Evolutionary conservation across 2,329 filamentous ascomycete species (phyloP).

Genomic region (Pseudogymnoascus sp.): DNA sequence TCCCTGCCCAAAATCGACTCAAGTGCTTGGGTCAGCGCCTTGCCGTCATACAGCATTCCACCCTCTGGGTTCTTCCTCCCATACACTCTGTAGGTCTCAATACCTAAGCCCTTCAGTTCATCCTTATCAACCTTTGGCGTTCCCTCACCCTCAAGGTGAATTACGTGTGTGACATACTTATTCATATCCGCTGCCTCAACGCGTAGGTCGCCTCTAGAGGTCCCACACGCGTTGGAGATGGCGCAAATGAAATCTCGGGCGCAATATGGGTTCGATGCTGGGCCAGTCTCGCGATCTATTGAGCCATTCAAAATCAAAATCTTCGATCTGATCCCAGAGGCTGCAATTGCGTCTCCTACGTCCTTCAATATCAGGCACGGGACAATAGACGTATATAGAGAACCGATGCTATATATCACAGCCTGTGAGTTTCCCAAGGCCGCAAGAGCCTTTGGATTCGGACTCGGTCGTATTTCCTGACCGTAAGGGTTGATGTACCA

Average conservation of each 20-base stretch:
- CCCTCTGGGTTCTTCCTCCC: conserved; percentile 49
- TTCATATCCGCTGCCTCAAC: conserved; percentile 25
- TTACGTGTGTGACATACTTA: conserved; percentile 70
- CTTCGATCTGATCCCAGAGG: conserved; percentile 42
- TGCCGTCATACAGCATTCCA: conserved; percentile 64
- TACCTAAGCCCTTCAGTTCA: conserved; percentile 55
- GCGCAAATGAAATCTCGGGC: conserved; percentile 76
- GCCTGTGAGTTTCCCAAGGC: conserved; percentile 56
- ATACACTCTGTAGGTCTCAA: conserved; percentile 70
- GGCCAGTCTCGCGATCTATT: conserved; percentile 79
- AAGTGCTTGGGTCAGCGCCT: conserved; percentile 63
- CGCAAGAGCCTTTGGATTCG: conserved; percentile 70
- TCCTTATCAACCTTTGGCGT: conserved; percentile 63
- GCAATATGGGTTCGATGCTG: conserved; percentile 52
- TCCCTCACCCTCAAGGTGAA: conserved; percentile 65
- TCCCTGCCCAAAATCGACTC: conserved; percentile 64
- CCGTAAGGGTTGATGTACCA: conserved; percentile 99
- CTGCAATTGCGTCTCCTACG: conserved; percentile 56
- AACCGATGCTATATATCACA: conserved; percentile 89
- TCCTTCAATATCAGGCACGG: conserved; percentile 72
- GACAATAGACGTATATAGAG: conserved; percentile 80
- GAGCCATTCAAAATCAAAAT: conserved; percentile 70
- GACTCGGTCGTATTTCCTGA: conserved; percentile 81
- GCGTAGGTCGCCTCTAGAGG: conserved; percentile 18
- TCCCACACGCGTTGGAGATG: conserved; percentile 58